phyloP scores from a whole-genome alignment of 768 basidiomycete genomes.

The Leucogyrophana mollusca region DNA sequence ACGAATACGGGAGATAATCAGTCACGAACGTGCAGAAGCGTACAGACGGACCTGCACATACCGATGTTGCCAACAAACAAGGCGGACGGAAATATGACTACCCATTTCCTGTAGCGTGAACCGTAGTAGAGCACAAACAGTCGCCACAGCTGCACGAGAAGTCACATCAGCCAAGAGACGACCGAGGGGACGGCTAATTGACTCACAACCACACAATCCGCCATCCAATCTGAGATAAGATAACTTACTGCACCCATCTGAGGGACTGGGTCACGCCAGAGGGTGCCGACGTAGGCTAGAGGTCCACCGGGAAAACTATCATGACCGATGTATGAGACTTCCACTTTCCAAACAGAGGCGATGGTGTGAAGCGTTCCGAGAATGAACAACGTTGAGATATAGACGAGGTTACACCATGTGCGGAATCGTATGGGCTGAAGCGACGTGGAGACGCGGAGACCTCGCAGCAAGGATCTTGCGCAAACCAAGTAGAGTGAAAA shows the following conservation, averaged over 20 bases:
- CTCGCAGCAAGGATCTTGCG: background rate
- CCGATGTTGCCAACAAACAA: background rate
- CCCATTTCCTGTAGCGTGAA: background rate
- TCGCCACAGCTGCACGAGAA: background rate
- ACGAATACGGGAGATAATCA: too few species aligned
- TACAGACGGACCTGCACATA: background rate
- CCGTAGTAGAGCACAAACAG: background rate
- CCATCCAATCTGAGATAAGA: background rate
- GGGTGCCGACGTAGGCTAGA: background rate
- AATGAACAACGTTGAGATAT: constrained; percentile 2
- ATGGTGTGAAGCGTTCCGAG: constrained; percentile 2
- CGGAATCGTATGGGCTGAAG: background rate
- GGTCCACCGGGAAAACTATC: background rate
- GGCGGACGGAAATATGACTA: background rate
- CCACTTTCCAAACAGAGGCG: background rate
- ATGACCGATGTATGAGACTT: constrained; percentile 2
- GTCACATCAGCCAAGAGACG: constrained; percentile 3
- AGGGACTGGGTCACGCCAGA: background rate
- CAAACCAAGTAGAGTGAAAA: constrained; percentile 2
- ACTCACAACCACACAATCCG: constrained; percentile 25
- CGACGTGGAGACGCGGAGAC: too few species aligned
- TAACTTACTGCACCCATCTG: background rate
- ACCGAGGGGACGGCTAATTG: background rate
- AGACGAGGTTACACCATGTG: background rate
- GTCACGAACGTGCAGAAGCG: too few species aligned